Evolutionary conservation across 106 monocot genomes (phyloP).

Genomic region (Cymbidium sinense): DNA sequence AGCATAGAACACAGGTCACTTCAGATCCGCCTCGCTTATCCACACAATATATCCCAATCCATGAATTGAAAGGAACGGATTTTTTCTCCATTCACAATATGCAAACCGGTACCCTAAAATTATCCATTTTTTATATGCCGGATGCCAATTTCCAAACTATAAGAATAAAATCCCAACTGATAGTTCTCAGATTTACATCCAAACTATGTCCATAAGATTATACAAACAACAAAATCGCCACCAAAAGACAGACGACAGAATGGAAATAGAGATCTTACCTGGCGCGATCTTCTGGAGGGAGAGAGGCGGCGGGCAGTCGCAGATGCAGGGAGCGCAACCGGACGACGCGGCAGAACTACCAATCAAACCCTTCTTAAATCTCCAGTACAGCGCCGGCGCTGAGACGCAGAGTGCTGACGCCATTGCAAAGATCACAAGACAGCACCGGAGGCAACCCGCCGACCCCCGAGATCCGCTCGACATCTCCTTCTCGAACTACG

Average conservation of each 20-base stretch:
- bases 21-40: background rate
- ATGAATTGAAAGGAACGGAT: background rate
- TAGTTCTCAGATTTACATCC: background rate
- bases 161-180: background rate
- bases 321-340: conserved; percentile 53
- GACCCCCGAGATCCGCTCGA: conserved; percentile 24
- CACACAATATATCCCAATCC: background rate
- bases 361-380: conserved; percentile 39
- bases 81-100: background rate
- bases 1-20: background rate
- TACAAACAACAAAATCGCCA: background rate
- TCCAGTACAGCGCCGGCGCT: conserved; percentile 67
- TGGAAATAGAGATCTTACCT: conserved; percentile 18
- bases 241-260: background rate
- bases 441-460: conserved; percentile 44
- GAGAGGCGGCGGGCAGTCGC: conserved; percentile 68
- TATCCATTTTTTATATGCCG: too few species aligned
- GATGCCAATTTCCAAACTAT: background rate
- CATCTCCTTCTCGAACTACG: conserved; percentile 7
- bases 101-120: background rate
- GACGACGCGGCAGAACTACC: conserved; percentile 5
- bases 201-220: background rate
- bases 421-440: conserved; percentile 58
- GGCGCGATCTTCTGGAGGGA: conserved; percentile 63
- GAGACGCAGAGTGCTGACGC: conserved; percentile 78